Conservation (phyloP, 805 yeast species). For the Monosporozyma siamensis region DNA sequence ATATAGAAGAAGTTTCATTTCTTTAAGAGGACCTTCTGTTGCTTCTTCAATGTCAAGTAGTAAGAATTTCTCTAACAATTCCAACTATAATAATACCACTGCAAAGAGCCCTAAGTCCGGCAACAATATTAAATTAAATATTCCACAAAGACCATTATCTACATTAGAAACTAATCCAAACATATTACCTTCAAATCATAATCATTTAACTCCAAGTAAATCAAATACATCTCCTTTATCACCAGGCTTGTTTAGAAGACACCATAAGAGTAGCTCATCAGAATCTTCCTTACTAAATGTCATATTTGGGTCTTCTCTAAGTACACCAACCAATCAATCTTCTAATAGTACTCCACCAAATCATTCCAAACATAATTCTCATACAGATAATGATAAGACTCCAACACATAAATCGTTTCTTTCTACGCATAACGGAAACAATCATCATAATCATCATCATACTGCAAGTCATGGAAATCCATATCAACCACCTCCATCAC, state of each 20-base stretch:
- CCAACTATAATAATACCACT: not conserved
- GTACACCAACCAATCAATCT: constrained; percentile 7
- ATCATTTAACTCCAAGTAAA: not conserved
- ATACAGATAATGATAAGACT: not conserved
- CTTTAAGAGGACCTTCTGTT: constrained; percentile 22
- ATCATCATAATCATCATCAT: not conserved
- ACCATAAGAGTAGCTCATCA: constrained; percentile 53
- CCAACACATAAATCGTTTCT: not conserved
- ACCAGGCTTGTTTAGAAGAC: constrained; percentile 49
- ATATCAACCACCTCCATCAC: not conserved
- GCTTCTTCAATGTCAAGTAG: constrained; percentile 8
- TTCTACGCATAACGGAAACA: not conserved
- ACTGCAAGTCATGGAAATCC: not conserved
- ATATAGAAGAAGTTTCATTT: constrained; percentile 30
- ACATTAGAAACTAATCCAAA: constrained; percentile 4
- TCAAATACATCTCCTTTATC: constrained; percentile 21
- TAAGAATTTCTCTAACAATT: not conserved
- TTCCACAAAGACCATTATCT: constrained; percentile 23
- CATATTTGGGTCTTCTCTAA: constrained; percentile 26
- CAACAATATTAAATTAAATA: constrained; percentile 20
- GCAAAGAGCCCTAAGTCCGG: constrained; percentile 1
- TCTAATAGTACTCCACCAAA: not conserved
- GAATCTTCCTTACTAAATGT: constrained; percentile 40
- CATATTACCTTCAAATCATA: not conserved
- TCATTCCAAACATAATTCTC: not conserved